A percentile compares a stretch with the other conserved stretches of the same genome.
Conservation (phyloP, 345 rosid species). For the Diplotaxis tenuifolia region DNA sequence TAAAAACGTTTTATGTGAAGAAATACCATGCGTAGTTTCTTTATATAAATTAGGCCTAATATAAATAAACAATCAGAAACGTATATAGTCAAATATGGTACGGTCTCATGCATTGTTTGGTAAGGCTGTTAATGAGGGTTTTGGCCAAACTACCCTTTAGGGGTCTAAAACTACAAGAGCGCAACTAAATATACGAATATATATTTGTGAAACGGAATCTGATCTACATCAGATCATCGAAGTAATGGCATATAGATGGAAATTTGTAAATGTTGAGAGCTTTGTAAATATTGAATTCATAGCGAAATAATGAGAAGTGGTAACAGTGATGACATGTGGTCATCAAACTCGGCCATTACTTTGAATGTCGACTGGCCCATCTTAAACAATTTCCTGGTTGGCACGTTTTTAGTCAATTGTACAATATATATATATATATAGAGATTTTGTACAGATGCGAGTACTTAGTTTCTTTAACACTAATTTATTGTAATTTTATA, state of each 20-base stretch:
- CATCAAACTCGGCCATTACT: constrained; percentile 16
- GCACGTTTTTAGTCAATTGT: constrained; percentile 7
- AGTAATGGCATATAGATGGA: neutral
- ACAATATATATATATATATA: neutral
- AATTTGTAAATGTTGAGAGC: constrained; percentile 15
- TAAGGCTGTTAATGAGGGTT: constrained; percentile 12
- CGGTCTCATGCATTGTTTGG: constrained; percentile 22
- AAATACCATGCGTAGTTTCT: no score
- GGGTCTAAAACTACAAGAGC: constrained; percentile 3
- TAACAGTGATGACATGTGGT: constrained; percentile 10
- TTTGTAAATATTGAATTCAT: constrained; percentile 17
- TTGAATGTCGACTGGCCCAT: constrained; percentile 3
- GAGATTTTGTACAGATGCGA: neutral
- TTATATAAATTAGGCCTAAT: no score
- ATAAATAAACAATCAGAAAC: no score
- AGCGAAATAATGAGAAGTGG: constrained; percentile 11
- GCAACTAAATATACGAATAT: neutral
- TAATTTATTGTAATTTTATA: neutral
- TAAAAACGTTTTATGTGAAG: no score
- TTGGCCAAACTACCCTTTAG: neutral
- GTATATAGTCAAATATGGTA: no score
- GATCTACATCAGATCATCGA: constrained; percentile 1
- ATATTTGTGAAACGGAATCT: neutral
- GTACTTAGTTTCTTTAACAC: neutral
- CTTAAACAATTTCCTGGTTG: constrained; percentile 13